These are phyloP conservation scores for Linnemannia hyalina DNA, from an alignment of 192 early-diverging fungal genomes.

Conservation along the genomic window DNA sequence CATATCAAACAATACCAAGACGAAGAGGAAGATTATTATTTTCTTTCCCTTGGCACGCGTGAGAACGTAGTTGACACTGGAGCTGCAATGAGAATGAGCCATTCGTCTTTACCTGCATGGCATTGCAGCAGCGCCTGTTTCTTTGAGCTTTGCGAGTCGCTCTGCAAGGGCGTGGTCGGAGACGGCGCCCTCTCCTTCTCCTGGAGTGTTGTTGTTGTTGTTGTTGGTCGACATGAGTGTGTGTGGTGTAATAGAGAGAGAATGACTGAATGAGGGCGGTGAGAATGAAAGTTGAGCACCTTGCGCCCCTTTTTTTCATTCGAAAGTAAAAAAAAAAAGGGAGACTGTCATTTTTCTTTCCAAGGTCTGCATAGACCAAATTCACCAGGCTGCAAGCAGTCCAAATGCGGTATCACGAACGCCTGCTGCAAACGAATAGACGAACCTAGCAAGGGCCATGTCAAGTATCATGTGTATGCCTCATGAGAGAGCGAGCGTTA, in stretches of 20 bases:
- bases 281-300: neutral
- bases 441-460: too few relatives aligned
- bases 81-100: neutral
- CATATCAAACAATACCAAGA: too few relatives aligned
- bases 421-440: neutral
- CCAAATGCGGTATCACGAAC: neutral
- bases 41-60: too few relatives aligned
- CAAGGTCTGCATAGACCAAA: neutral
- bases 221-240: neutral
- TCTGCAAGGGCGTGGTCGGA: slow-evolving; percentile 35
- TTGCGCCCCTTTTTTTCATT: slow-evolving; percentile 1
- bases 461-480: too few relatives aligned
- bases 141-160: slow-evolving; percentile 41
- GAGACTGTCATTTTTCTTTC: neutral
- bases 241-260: neutral
- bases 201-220: neutral
- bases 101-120: slow-evolving; percentile 22
- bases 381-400: neutral
- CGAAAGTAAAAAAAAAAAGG: neutral
- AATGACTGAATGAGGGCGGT: neutral
- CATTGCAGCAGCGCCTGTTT: neutral
- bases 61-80: neutral
- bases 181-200: neutral
- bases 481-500: too few relatives aligned
- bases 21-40: too few relatives aligned